Percentiles rank a stretch among this genome's conserved stretches.
Evolutionary conservation across 176 grass and related monocot species (phyloP).

Genomic region (Oryza glumipatula): DNA sequence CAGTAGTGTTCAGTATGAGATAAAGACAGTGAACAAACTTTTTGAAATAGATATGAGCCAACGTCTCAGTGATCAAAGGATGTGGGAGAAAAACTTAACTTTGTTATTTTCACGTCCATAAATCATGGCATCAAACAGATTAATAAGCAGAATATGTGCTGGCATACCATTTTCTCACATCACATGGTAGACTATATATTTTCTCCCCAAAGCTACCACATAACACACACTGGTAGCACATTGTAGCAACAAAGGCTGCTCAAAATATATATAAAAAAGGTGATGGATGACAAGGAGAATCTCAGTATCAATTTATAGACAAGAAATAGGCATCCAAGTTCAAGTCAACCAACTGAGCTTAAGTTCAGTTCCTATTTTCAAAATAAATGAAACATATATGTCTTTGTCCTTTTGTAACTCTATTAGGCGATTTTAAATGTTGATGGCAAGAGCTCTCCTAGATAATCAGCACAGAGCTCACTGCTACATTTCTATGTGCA

Average conservation of each 20-base stretch:
- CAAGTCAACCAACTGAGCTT: too few relatives aligned
- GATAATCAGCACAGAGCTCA: not conserved
- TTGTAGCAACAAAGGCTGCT: slow-evolving; percentile 1
- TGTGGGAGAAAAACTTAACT: not conserved
- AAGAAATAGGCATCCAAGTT: too few relatives aligned
- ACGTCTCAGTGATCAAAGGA: not conserved
- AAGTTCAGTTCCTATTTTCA: not conserved
- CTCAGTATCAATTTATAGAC: too few relatives aligned
- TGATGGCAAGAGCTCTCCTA: not conserved
- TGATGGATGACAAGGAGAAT: too few relatives aligned
- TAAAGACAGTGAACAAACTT: not conserved
- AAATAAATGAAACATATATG: slow-evolving; percentile 4
- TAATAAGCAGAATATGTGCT: not conserved
- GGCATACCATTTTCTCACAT: not conserved
- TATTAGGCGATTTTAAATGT: not conserved
- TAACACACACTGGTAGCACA: not conserved
- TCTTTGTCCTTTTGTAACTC: slow-evolving; percentile 2
- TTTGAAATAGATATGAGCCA: not conserved
- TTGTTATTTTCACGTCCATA: not conserved
- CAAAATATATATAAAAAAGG: too few relatives aligned
- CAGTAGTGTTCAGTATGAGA: not conserved
- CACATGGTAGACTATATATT: not conserved
- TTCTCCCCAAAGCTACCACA: not conserved
- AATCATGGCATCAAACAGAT: not conserved
- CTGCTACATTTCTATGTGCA: not conserved